Conservation (phyloP, 1,284 basidiomycete species). For the Vanrija pseudolonga region DNA sequence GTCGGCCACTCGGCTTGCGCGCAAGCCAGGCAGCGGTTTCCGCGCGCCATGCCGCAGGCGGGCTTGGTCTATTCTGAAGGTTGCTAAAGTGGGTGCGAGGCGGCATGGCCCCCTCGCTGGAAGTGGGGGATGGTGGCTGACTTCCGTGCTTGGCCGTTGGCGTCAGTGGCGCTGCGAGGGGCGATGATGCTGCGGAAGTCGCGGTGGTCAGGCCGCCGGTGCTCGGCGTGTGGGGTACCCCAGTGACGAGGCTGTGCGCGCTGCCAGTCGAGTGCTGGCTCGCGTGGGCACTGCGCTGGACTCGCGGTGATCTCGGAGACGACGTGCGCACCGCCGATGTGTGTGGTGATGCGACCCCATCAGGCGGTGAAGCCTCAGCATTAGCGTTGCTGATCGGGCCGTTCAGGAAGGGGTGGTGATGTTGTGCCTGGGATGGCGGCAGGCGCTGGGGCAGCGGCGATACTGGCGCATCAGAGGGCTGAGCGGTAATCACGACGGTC, state of each 20-base stretch:
- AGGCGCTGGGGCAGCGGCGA: too few species aligned
- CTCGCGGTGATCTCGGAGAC: too few species aligned
- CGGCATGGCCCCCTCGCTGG: neutral
- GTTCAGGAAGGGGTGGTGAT: too few species aligned
- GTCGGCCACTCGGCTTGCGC: constrained; percentile 8
- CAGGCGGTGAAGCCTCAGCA: neutral
- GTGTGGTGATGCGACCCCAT: neutral
- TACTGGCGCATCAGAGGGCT: too few species aligned
- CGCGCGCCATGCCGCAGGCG: neutral
- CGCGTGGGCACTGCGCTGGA: too few species aligned
- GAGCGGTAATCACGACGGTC: too few species aligned
- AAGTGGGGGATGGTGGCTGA: neutral
- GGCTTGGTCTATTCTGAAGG: neutral
- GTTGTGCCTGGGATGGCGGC: too few species aligned
- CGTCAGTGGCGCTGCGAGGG: too few species aligned
- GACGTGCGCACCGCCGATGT: too few species aligned
- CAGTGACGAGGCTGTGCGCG: neutral
- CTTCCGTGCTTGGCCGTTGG: too few species aligned
- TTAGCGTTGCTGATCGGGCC: neutral
- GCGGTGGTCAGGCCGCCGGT: neutral
- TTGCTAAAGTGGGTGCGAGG: neutral
- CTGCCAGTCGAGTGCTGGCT: neutral
- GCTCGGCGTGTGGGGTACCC: neutral
- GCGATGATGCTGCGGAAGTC: neutral
- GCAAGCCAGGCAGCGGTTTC: constrained; percentile 17